Conservation (phyloP, 1,284 basidiomycete species). For the Cutaneotrichosporon dermatis region DNA sequence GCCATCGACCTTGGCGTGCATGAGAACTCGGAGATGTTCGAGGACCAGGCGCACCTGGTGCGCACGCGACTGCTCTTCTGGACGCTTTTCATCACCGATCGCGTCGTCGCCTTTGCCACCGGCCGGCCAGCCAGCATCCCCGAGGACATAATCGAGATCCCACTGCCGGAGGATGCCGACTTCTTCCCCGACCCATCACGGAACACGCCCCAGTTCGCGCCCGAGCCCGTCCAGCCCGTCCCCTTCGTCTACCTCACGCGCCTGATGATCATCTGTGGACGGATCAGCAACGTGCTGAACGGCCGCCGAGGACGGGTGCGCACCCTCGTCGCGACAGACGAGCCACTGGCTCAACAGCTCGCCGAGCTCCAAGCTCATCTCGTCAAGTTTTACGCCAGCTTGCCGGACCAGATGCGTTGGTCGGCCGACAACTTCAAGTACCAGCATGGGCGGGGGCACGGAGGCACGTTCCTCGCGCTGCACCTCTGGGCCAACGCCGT, state of each 20-base stretch:
- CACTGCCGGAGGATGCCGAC: slow-evolving; percentile 48
- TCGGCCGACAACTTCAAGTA: slow-evolving; percentile 49
- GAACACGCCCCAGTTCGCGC: slow-evolving; percentile 19
- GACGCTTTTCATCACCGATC: slow-evolving; percentile 50
- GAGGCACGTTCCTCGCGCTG: slow-evolving; percentile 37
- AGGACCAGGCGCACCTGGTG: slow-evolving; percentile 47
- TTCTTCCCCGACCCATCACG: slow-evolving; percentile 47
- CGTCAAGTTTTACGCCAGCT: slow-evolving; percentile 46
- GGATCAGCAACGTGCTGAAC: slow-evolving; percentile 49
- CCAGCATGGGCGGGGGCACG: slow-evolving; percentile 46
- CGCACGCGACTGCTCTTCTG: slow-evolving; percentile 49
- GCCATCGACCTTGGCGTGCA: slow-evolving; percentile 51
- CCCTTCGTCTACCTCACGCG: slow-evolving; percentile 49
- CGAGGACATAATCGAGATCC: slow-evolving; percentile 51
- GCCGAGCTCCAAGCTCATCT: slow-evolving; percentile 48
- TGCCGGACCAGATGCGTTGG: slow-evolving; percentile 49
- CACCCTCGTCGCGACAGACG: slow-evolving; percentile 42
- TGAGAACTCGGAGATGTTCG: slow-evolving; percentile 49
- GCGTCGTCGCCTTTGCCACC: slow-evolving; percentile 47
- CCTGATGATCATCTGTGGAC: slow-evolving; percentile 51
- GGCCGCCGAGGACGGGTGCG: slow-evolving; percentile 45
- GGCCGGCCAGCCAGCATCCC: slow-evolving; percentile 45
- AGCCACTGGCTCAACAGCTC: slow-evolving; percentile 37
- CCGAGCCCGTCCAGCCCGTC: slow-evolving; percentile 42
- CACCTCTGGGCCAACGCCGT: slow-evolving; percentile 50